These are phyloP conservation scores for Laguncularia racemosa DNA, from an alignment of 345 rosid genomes.

Conservation along the genomic window DNA sequence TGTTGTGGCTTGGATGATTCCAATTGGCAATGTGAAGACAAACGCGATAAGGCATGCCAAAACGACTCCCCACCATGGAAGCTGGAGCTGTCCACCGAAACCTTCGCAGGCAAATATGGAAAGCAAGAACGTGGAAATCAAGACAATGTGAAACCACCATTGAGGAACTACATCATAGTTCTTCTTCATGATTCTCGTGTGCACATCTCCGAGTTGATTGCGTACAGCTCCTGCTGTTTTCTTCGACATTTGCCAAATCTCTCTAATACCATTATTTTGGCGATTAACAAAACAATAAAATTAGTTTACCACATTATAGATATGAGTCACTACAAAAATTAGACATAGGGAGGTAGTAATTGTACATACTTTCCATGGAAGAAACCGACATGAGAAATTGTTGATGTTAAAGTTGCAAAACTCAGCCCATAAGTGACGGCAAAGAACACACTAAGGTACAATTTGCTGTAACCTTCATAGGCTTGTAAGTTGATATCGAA, in stretches of 20 bases:
- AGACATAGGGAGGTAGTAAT: too few relatives aligned
- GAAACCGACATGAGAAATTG: conserved; percentile 64
- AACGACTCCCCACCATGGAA: conserved; percentile 89
- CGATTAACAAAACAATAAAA: background rate
- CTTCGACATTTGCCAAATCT: conserved; percentile 59
- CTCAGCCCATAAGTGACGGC: conserved; percentile 54
- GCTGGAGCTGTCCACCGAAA: conserved; percentile 62
- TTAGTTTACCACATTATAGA: too few relatives aligned
- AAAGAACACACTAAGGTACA: conserved; percentile 55
- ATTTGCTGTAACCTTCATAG: conserved; percentile 58
- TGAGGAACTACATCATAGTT: conserved; percentile 77
- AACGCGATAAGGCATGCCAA: conserved; percentile 53
- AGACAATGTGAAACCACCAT: conserved; percentile 62
- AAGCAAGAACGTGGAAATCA: conserved; percentile 32
- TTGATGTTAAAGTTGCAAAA: conserved; percentile 48
- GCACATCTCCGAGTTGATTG: conserved; percentile 49
- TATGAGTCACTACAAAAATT: too few relatives aligned
- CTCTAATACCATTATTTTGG: conserved; percentile 17
- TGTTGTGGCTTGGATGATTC: conserved; percentile 77
- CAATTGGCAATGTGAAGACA: conserved; percentile 72
- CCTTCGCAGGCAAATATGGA: conserved; percentile 68
- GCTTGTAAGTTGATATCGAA: conserved; percentile 32
- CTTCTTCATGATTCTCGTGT: conserved; percentile 73
- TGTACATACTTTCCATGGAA: conserved; percentile 57
- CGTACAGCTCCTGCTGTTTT: conserved; percentile 34